Conservation (phyloP, 2,329 filamentous ascomycete genomes). For the Magnaporthales sp. region DNA sequence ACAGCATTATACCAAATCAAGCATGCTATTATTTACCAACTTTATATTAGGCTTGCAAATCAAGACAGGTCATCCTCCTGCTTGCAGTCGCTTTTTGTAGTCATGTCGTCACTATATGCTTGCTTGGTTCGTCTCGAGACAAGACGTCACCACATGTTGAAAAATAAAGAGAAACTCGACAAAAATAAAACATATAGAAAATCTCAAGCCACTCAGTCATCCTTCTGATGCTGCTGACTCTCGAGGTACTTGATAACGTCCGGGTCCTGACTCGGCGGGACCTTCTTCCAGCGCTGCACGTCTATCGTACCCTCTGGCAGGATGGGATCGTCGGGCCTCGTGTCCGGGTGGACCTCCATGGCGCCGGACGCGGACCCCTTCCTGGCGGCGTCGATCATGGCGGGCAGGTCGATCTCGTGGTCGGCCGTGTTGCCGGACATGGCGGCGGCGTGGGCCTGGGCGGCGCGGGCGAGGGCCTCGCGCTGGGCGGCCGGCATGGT, state of each 20-base stretch:
- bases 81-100: neutral
- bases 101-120: neutral
- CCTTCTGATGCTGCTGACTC: neutral
- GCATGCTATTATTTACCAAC: neutral
- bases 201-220: neutral
- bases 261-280: slow-evolving; percentile 31
- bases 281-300: slow-evolving; percentile 11
- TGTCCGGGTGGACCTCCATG: slow-evolving; percentile 31
- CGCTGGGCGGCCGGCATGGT: slow-evolving; percentile 15
- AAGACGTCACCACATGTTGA: neutral
- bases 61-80: neutral
- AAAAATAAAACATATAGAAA: neutral
- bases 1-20: neutral
- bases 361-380: slow-evolving; percentile 15
- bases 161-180: neutral
- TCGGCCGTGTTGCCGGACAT: slow-evolving; percentile 5
- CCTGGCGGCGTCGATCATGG: slow-evolving; percentile 9
- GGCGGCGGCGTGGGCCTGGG: neutral
- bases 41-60: neutral
- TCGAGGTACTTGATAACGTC: slow-evolving; percentile 1
- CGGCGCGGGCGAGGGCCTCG: slow-evolving; percentile 11
- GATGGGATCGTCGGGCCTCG: slow-evolving; percentile 28
- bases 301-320: slow-evolving; percentile 15
- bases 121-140: neutral
- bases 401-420: slow-evolving; percentile 11